Evolutionary conservation across 2,329 filamentous ascomycete genomes (phyloP), one percentile per base, ranked within the genome.

Genomic region (Amphichorda felina): DNA sequence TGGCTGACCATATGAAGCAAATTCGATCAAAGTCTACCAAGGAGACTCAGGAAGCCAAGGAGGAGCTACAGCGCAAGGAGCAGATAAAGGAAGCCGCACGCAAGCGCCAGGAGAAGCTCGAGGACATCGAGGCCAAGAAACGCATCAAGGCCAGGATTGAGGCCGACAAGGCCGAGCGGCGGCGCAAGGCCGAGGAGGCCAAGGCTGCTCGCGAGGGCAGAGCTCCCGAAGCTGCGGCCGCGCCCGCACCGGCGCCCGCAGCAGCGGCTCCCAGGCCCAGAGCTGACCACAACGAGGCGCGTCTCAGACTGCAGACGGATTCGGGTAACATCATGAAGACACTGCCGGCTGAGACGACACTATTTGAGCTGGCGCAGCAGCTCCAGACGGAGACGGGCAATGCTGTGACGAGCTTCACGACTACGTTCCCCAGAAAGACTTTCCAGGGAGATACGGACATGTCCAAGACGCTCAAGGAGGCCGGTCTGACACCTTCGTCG

Each of bases 81-180:
- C 85, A 86, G 54, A 75, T 95, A 54, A 94, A 95, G 59, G 86
- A 94, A 47, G 88, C 86, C 0, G 79, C 79, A 35, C 75, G 77
- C 49, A 95, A 95, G 66, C 79, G 80, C 37, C 75, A 80, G 50
- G 91, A 98, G 64, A 95, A 95, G 65, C 64, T 74, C 29, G 85
- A 82, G 13, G 91, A 96, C 36, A 57, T 81, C 8, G 85, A 86
- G 30, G 89, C 86, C 9, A 91, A 89, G 67, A 84, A 81, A 59
- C 76, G 83, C 25, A 89, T 95, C 56, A 81, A 87, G 61, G 88
- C 86, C 38, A 88, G 88, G 69, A 94, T 98, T 44, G 88, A 91
- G 47, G 88, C 83, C 11, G 88, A 96, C 63, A 95, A 93, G 66
- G 82, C 85, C 47, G 87, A 89, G 50, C 78, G 91, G 36, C 79